Evolutionary conservation across 2,329 filamentous ascomycete species (phyloP), one percentile per base, ranked within the genome.

Genomic region (Fusarium sp.): DNA sequence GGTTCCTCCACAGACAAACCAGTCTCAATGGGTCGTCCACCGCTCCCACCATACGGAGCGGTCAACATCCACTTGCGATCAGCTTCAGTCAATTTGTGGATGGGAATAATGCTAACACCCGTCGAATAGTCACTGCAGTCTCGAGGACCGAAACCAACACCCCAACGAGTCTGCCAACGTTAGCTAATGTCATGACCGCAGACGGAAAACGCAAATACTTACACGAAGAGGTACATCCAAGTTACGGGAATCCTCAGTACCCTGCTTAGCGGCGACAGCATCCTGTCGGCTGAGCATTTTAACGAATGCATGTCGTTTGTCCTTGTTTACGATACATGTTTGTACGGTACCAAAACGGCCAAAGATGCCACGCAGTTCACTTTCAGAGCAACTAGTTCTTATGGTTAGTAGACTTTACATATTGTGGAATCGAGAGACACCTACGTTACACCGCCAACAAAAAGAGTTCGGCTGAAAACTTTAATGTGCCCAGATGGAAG

Each of bases 291-390:
- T 96, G 72, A 96, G 88, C 96, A 99, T 99, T 83, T 99, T 99
- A 76, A 99, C 95, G 79, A 99, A 99, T 8, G 96, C 96, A 80
- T 99, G 96, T 20, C 96, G 92, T 83, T 98, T 99, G 77, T 99
- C 96, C 76, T 94, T 92, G 83, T 99, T 98, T 72, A 98, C 94
- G 71, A 99, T 99, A 81, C 95, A 98, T 2, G 95, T 98, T 81
- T 99, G 96, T 6, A 99, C 96, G 56, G 90, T 85, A 63, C 96
- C 96, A 77, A 91, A 97, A 47, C 90, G 90, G 76, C 84, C 86
- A 80, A 99, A 99, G 46, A 97, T 90, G 53, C 83, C 83, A 56
- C 94, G 90, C 56, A 99, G 86, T 78, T 98, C 94, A 61, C 87
- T 84, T 80, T 99, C 95, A 9, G 92, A 90, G 62, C 89, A 91